phyloP scores from a whole-genome alignment of 768 basidiomycete genomes.

The Mycena chlorophos region DNA sequence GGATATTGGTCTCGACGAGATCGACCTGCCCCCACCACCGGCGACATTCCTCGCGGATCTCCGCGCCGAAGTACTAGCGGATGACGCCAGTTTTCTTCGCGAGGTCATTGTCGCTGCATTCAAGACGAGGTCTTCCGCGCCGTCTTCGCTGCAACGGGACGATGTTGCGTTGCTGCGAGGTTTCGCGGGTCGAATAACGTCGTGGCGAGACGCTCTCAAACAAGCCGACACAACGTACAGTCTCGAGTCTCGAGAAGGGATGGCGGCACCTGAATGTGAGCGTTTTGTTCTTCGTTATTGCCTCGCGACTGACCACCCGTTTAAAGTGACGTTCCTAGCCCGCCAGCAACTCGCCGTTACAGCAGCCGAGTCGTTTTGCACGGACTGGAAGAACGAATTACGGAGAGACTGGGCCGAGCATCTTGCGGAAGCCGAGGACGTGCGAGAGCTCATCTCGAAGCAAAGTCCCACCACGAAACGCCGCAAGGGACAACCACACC shows the following conservation, averaged over 20 bases:
- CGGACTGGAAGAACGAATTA: no score
- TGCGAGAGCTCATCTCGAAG: not conserved
- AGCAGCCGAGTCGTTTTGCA: no score
- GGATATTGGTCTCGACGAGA: not conserved
- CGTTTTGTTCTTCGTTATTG: not conserved
- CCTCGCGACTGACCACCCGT: not conserved
- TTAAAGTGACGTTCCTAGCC: no score
- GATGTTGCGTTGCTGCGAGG: constrained; percentile 5
- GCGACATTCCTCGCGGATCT: not conserved
- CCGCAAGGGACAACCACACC: not conserved
- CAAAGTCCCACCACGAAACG: not conserved
- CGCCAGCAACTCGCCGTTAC: no score
- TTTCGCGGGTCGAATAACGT: constrained; percentile 6
- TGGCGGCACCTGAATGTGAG: not conserved
- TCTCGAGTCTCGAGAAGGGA: not conserved
- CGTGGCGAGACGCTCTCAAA: constrained; percentile 2
- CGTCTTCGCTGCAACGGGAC: not conserved
- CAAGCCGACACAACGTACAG: not conserved
- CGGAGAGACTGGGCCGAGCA: no score
- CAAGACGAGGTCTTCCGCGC: constrained; percentile 1
- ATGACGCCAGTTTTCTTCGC: constrained; percentile 7
- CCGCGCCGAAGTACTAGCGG: not conserved
- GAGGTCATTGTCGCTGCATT: not conserved
- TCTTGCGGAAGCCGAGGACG: no score
- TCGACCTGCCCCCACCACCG: not conserved